Percentiles rank a stretch among this genome's conserved stretches.
These are phyloP conservation scores for Cryphonectria nitschkei DNA, from an alignment of 2,329 filamentous ascomycete genomes.

Conservation along the genomic window DNA sequence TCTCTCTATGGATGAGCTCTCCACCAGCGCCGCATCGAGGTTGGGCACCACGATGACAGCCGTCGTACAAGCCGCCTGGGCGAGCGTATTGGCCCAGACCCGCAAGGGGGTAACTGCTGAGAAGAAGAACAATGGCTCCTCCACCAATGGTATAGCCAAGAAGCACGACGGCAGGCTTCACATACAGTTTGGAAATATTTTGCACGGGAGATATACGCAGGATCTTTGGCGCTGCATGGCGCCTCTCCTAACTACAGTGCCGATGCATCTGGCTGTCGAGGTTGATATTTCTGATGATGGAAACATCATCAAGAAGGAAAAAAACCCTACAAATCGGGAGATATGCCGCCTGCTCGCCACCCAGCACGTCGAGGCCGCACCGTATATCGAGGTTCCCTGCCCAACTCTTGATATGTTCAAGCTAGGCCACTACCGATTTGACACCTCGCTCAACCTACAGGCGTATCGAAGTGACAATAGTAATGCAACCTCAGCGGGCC, in stretches of 20 bases:
- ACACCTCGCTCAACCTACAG: not conserved
- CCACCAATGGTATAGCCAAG: too few species aligned
- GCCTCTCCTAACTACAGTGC: conserved; percentile 16
- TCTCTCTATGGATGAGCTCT: too few species aligned
- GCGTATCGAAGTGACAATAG: not conserved
- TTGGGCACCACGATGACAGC: conserved; percentile 10
- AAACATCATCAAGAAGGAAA: not conserved
- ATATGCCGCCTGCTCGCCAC: not conserved
- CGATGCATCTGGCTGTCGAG: conserved; percentile 16
- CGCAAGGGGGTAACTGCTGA: not conserved
- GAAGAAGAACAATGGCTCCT: too few species aligned
- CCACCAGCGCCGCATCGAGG: too few species aligned
- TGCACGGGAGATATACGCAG: too few species aligned
- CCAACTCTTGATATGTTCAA: conserved; percentile 17
- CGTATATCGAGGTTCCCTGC: conserved; percentile 27
- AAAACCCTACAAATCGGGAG: not conserved
- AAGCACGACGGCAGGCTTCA: too few species aligned
- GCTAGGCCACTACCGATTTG: too few species aligned
- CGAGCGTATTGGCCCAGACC: conserved; percentile 18
- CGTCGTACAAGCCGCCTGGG: conserved; percentile 26
- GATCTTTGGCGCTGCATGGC: too few species aligned
- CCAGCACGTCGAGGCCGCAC: conserved; percentile 25
- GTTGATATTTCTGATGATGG: not conserved
- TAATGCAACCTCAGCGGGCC: not conserved
- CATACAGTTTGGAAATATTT: too few species aligned